These are phyloP conservation scores for Entophlyctis luteolus DNA, from an alignment of 192 early-diverging fungal genomes.

Conservation along the genomic window DNA sequence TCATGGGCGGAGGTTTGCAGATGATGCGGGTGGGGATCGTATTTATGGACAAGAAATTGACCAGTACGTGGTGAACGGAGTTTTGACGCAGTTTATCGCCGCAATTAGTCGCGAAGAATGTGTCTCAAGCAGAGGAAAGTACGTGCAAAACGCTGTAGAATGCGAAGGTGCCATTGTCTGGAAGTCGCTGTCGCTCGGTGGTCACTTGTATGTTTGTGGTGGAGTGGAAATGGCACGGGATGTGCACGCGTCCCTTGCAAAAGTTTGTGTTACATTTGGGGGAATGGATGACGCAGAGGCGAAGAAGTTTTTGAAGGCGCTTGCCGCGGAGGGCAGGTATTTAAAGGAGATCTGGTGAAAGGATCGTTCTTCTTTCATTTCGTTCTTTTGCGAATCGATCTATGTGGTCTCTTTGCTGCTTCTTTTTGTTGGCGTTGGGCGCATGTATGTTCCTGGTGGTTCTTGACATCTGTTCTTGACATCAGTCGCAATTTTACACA, in stretches of 20 bases:
- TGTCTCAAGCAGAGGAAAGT: conserved; percentile 43
- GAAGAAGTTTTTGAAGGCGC: conserved; percentile 54
- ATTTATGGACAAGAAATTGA: conserved; percentile 66
- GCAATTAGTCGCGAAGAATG: neutral
- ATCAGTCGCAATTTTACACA: no score
- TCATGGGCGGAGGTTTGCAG: conserved; percentile 76
- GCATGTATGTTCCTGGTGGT: no score
- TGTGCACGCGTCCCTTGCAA: conserved; percentile 72
- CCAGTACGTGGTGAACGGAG: conserved; percentile 39
- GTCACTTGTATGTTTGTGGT: conserved; percentile 41
- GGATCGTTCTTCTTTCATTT: no score
- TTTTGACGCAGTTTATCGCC: conserved; percentile 52
- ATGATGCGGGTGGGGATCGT: conserved; percentile 52
- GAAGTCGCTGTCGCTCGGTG: neutral
- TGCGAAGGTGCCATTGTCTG: conserved; percentile 36
- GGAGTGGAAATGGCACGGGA: conserved; percentile 78
- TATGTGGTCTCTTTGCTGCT: neutral
- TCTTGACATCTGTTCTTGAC: no score
- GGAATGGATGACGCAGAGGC: conserved; percentile 43
- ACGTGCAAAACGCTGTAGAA: conserved; percentile 82
- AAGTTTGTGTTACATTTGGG: conserved; percentile 54
- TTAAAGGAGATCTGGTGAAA: conserved; percentile 50
- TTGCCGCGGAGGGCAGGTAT: conserved; percentile 64
- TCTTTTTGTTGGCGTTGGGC: no score
- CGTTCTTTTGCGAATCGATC: neutral